Conservation (phyloP, 2,329 filamentous ascomycete species). For the Fusarium annulatum region DNA sequence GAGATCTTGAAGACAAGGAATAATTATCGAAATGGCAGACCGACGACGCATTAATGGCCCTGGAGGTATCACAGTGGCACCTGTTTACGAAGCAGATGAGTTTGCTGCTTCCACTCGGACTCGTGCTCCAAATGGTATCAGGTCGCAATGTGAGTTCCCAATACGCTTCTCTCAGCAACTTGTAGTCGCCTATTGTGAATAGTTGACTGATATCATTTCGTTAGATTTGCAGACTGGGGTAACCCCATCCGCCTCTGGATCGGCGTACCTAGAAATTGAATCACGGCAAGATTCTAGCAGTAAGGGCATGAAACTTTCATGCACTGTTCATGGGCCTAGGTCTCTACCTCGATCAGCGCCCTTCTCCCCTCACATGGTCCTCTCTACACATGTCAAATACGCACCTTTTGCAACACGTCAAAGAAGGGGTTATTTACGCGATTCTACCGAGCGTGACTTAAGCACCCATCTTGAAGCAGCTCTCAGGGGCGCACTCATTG, state of each 20-base stretch:
- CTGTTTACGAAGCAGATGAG: slow-evolving; percentile 71
- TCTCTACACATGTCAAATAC: slow-evolving; percentile 95
- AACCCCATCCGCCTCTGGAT: slow-evolving; percentile 92
- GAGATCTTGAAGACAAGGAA: not conserved
- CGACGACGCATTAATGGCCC: slow-evolving; percentile 92
- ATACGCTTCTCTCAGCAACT: not conserved
- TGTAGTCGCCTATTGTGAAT: not conserved
- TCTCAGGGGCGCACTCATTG: slow-evolving; percentile 87
- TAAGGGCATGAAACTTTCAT: slow-evolving; percentile 88
- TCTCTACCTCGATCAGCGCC: slow-evolving; percentile 89
- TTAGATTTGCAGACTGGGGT: slow-evolving; percentile 90
- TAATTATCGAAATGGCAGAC: slow-evolving; percentile 72
- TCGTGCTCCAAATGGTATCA: slow-evolving; percentile 75
- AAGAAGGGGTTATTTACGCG: slow-evolving; percentile 85
- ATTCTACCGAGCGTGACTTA: slow-evolving; percentile 87
- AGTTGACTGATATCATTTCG: slow-evolving; percentile 34
- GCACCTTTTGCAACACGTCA: slow-evolving; percentile 90
- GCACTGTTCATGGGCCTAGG: slow-evolving; percentile 92
- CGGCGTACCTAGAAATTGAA: slow-evolving; percentile 82
- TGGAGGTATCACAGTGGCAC: slow-evolving; percentile 77
- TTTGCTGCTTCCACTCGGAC: slow-evolving; percentile 59
- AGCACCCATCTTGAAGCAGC: slow-evolving; percentile 93
- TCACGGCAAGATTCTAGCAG: slow-evolving; percentile 58
- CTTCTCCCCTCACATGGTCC: slow-evolving; percentile 91
- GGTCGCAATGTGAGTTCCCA: slow-evolving; percentile 81